Conservation (phyloP, 2,329 filamentous ascomycete genomes). For the Aquanectria penicillioides region DNA sequence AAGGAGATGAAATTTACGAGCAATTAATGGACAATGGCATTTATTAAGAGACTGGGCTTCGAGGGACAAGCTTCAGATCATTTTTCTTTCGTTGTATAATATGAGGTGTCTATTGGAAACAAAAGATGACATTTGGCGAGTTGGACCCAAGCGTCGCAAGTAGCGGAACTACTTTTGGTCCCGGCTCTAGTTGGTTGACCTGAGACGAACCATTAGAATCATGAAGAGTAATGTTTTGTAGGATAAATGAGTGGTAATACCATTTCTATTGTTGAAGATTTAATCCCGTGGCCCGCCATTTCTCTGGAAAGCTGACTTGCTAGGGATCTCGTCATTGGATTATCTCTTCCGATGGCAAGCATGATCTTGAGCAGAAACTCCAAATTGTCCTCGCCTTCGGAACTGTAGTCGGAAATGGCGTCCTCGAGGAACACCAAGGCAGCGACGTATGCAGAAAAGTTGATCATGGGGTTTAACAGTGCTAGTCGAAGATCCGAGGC, state of each 20-base stretch:
- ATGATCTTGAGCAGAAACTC: conserved; percentile 74
- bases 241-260: too few relatives aligned
- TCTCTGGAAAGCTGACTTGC: conserved; percentile 75
- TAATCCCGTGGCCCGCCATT: conserved; percentile 53
- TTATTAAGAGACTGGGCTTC: too few relatives aligned
- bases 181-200: conserved; percentile 17
- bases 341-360: conserved; percentile 70
- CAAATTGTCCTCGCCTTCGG: conserved; percentile 59
- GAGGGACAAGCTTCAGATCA: too few relatives aligned
- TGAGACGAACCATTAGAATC: not conserved
- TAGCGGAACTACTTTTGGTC: not conserved
- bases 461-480: conserved; percentile 75
- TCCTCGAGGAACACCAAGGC: conserved; percentile 79
- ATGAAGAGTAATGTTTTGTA: not conserved
- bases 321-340: conserved; percentile 75
- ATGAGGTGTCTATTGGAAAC: conserved; percentile 1
- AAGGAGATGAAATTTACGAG: too few relatives aligned
- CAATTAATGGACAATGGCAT: too few relatives aligned
- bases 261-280: conserved; percentile 32
- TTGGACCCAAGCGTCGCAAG: not conserved
- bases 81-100: too few relatives aligned
- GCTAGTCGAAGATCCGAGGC: conserved; percentile 48
- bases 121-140: not conserved
- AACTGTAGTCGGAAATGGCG: conserved; percentile 69
- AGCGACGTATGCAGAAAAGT: conserved; percentile 77